These are phyloP conservation scores for Neonectria coccinea DNA, from an alignment of 2,329 filamentous ascomycete species.

Conservation along the genomic window DNA sequence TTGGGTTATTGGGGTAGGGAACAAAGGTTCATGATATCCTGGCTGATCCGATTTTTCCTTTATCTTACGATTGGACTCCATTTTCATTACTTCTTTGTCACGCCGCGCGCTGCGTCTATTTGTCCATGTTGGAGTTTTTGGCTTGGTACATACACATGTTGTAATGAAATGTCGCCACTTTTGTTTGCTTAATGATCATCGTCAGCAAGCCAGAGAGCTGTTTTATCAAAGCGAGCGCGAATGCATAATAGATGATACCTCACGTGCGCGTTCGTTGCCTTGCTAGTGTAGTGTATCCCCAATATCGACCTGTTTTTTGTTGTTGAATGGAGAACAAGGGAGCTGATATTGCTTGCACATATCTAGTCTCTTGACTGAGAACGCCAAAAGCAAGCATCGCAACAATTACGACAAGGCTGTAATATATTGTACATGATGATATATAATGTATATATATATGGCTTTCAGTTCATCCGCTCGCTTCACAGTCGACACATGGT, in stretches of 20 bases:
- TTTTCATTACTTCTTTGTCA: constrained; percentile 25
- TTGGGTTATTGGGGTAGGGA: constrained; percentile 18
- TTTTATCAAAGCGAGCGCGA: neutral
- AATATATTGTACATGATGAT: neutral
- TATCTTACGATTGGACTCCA: constrained; percentile 27
- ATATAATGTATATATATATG: neutral
- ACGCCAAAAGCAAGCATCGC: neutral
- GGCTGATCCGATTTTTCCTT: constrained; percentile 13
- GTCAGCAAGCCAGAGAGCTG: constrained; percentile 12
- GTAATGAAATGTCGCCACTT: constrained; percentile 34
- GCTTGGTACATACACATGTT: constrained; percentile 33
- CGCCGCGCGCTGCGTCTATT: constrained; percentile 2
- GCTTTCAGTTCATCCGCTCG: neutral
- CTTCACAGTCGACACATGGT: neutral
- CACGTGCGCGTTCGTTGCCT: too few species aligned
- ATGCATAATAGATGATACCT: constrained; percentile 5
- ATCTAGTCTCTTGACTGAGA: neutral
- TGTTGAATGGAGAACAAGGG: neutral
- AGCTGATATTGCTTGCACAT: neutral
- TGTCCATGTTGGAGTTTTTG: constrained; percentile 17
- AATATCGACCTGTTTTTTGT: neutral
- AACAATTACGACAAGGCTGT: neutral
- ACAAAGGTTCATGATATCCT: constrained; percentile 37
- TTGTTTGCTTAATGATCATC: constrained; percentile 15
- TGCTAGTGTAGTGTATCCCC: neutral